A percentile compares a stretch with the other conserved stretches of the same genome.
phyloP scores from a whole-genome alignment of 2,329 filamentous ascomycete species.

The Aciculosporium take region DNA sequence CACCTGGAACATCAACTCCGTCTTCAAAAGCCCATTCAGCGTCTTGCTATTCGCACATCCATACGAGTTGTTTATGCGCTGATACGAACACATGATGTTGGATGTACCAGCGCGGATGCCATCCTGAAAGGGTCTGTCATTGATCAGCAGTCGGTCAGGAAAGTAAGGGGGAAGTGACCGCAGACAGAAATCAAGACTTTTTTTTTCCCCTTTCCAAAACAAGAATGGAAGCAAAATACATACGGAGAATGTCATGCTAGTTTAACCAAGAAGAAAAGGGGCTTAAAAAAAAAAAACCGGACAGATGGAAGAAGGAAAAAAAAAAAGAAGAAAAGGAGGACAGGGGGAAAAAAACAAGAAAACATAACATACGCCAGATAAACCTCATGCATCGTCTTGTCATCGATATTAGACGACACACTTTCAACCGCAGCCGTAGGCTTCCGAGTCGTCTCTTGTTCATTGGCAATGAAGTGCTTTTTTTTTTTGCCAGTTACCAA shows the following conservation, averaged over 20 bases:
- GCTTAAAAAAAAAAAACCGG: no score
- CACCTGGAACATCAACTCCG: constrained; percentile 40
- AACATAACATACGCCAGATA: constrained; percentile 42
- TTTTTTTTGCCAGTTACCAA: no score
- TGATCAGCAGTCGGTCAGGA: not conserved
- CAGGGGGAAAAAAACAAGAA: not conserved
- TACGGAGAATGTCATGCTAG: no score
- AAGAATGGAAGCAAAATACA: no score
- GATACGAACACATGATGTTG: constrained; percentile 50
- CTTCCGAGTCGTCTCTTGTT: constrained; percentile 62
- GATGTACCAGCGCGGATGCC: constrained; percentile 46
- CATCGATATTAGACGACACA: constrained; percentile 43
- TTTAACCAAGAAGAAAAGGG: no score
- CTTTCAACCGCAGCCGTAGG: constrained; percentile 42
- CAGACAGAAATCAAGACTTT: no score
- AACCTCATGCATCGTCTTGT: constrained; percentile 45
- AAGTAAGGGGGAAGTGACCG: not conserved
- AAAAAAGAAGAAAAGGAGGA: not conserved
- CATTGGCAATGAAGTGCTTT: constrained; percentile 57
- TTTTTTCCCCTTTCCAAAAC: no score
- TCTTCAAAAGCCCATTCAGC: constrained; percentile 53
- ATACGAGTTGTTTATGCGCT: constrained; percentile 58
- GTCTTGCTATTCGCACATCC: constrained; percentile 55
- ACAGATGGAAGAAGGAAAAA: not conserved
- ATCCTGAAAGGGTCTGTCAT: constrained; percentile 49